Conservation (phyloP, 2,329 filamentous ascomycete species). For the Fusarium penzigii region DNA sequence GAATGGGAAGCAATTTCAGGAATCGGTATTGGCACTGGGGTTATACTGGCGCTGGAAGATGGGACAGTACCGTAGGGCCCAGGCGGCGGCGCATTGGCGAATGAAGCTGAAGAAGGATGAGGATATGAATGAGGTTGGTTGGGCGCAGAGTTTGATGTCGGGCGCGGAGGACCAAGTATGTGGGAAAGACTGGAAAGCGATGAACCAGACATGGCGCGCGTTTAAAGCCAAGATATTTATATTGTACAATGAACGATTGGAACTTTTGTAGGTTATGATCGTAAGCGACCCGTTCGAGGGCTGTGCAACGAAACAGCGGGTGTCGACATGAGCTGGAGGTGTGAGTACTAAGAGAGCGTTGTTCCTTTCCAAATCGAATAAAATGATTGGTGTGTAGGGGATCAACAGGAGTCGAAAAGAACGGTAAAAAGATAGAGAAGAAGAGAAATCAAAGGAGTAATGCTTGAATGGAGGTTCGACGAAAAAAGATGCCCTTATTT, state of each 20-base stretch:
- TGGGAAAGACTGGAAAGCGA: constrained; percentile 31
- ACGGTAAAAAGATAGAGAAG: no score
- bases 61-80: constrained; percentile 4
- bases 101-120: constrained; percentile 6
- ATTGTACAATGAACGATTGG: neutral
- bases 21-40: neutral
- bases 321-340: neutral
- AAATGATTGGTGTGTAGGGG: no score
- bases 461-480: no score
- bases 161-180: constrained; percentile 33
- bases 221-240: constrained; percentile 6
- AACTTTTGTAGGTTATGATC: neutral
- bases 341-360: no score
- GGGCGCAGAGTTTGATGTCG: constrained; percentile 12
- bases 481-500: no score
- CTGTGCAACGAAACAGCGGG: neutral
- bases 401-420: no score
- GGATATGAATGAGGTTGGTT: constrained; percentile 17
- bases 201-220: constrained; percentile 32
- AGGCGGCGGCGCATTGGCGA: constrained; percentile 6
- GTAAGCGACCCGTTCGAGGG: neutral
- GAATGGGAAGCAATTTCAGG: constrained; percentile 1
- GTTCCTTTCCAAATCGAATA: no score
- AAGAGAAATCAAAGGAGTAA: no score
- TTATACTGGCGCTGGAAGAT: neutral